Evolutionary conservation across 345 rosid genomes (phyloP).

Genomic region (Eucalyptus paniculata): DNA sequence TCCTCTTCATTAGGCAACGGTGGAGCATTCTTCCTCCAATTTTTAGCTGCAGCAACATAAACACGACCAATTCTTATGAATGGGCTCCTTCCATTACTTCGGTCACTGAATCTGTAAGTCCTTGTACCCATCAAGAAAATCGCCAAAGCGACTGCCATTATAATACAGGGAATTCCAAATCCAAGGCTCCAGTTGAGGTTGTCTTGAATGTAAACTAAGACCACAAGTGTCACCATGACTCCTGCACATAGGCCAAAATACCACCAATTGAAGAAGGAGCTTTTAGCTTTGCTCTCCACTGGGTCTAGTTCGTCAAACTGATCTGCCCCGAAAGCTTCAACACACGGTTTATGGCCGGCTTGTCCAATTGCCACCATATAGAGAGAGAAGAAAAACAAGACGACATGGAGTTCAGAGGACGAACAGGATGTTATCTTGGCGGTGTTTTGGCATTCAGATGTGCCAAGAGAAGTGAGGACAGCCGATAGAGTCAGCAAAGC

Average conservation of each 20-base stretch:
- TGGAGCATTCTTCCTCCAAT: conserved; percentile 9
- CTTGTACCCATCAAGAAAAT: conserved; percentile 30
- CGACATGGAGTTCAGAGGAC: conserved; percentile 1
- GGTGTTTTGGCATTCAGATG: conserved; percentile 7
- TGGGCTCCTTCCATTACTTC: conserved; percentile 19
- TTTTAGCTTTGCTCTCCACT: conserved; percentile 17
- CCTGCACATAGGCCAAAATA: conserved; percentile 32
- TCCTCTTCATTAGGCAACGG: background rate
- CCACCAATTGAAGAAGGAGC: conserved; percentile 53
- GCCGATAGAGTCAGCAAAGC: conserved; percentile 30
- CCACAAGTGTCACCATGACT: conserved; percentile 8
- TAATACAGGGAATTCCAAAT: conserved; percentile 25
- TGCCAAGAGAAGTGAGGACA: conserved; percentile 8
- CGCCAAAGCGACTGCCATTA: conserved; percentile 19
- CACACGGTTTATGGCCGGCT: conserved; percentile 49
- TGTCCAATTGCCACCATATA: conserved; percentile 31
- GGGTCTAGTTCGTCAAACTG: conserved; percentile 36
- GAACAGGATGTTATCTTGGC: conserved; percentile 8
- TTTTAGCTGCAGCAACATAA: conserved; percentile 19
- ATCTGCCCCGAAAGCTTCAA: conserved; percentile 51
- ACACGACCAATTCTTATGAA: conserved; percentile 31
- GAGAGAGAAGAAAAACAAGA: conserved; percentile 19
- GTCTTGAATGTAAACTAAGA: conserved; percentile 36
- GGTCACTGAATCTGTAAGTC: conserved; percentile 14
- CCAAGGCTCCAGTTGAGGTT: conserved; percentile 46